Evolutionary conservation across 805 yeast genomes (phyloP).

Genomic region (Kluyveromyces aestuarii): DNA sequence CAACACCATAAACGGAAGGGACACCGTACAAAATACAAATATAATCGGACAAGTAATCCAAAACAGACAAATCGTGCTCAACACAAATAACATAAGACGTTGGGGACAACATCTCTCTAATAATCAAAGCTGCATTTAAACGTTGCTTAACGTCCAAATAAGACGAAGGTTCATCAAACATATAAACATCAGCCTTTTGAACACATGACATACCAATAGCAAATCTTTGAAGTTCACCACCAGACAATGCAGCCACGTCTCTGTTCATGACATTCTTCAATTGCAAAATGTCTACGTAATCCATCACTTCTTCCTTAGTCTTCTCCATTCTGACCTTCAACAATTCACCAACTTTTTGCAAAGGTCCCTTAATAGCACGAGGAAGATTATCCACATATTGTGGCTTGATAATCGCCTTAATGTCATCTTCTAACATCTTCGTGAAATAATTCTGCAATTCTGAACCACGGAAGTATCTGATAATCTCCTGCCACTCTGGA

Average conservation of each 20-base stretch:
- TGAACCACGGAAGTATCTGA: constrained; percentile 88
- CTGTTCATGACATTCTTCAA: constrained; percentile 68
- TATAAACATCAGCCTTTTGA: constrained; percentile 89
- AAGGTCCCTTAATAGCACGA: constrained; percentile 87
- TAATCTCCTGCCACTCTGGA: constrained; percentile 94
- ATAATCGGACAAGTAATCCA: constrained; percentile 94
- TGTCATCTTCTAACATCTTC: constrained; percentile 84
- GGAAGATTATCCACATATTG: constrained; percentile 98
- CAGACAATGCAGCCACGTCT: constrained; percentile 84
- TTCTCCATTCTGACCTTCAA: constrained; percentile 72
- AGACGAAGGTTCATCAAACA: constrained; percentile 99
- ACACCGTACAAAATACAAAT: constrained; percentile 96
- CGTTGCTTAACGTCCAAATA: constrained; percentile 98
- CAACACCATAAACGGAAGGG: constrained; percentile 98
- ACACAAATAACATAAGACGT: constrained; percentile 88
- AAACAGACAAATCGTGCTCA: constrained; percentile 96
- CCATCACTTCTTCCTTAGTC: constrained; percentile 48
- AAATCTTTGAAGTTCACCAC: constrained; percentile 98
- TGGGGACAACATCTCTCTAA: constrained; percentile 72
- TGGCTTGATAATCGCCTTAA: constrained; percentile 96
- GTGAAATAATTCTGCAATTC: constrained; percentile 96
- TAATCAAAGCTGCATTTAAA: constrained; percentile 91
- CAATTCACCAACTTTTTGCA: constrained; percentile 77
- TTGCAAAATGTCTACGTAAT: constrained; percentile 63
- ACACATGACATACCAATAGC: constrained; percentile 97